Evolutionary conservation across 371 early-diverging fungal genomes (phyloP).

Genomic region (Choanephora cucurbitarum): DNA sequence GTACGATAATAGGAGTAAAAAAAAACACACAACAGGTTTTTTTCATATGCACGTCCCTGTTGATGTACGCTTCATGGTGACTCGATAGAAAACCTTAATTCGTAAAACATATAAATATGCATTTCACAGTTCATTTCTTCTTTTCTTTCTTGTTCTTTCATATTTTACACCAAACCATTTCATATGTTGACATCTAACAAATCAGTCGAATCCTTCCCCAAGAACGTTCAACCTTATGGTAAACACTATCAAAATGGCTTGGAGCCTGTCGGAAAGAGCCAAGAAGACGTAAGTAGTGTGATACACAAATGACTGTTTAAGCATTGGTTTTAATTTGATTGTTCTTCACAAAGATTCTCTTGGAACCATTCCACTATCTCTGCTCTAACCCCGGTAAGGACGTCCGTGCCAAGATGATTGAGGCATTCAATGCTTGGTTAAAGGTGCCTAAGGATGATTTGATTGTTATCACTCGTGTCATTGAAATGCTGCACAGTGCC

Average conservation of each 20-base stretch:
- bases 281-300: slow-evolving; percentile 18
- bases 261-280: slow-evolving; percentile 12
- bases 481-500: slow-evolving; percentile 94
- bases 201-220: slow-evolving; percentile 8
- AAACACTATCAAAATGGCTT: slow-evolving; percentile 10
- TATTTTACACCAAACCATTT: background rate
- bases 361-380: slow-evolving; percentile 87
- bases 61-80: too few relatives aligned
- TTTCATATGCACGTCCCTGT: too few relatives aligned
- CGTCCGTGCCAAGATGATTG: slow-evolving; percentile 83
- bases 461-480: slow-evolving; percentile 71
- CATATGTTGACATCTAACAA: slow-evolving; percentile 4
- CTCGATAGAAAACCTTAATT: background rate
- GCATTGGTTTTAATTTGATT: background rate
- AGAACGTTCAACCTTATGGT: slow-evolving; percentile 21
- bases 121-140: background rate
- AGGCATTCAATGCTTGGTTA: slow-evolving; percentile 90
- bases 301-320: background rate
- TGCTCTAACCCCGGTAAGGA: slow-evolving; percentile 85
- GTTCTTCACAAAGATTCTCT: slow-evolving; percentile 48
- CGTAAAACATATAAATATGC: background rate
- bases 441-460: slow-evolving; percentile 71
- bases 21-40: too few relatives aligned
- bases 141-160: background rate
- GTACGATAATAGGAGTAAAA: background rate